phyloP scores from a whole-genome alignment of 2,329 filamentous ascomycete species.

The Alternaria burnsii region DNA sequence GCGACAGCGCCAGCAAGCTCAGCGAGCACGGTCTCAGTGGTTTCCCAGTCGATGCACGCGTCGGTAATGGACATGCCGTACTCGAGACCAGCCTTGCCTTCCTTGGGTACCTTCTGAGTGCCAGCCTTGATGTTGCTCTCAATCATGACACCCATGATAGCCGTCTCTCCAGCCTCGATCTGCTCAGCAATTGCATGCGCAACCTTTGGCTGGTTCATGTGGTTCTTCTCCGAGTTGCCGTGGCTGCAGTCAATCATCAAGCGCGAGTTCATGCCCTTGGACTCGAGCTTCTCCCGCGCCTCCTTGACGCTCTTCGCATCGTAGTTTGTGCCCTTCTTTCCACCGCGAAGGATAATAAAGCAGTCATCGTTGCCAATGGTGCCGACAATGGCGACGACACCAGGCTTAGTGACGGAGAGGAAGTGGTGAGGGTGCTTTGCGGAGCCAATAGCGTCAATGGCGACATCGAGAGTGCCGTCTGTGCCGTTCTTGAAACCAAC shows the following conservation, averaged over 20 bases:
- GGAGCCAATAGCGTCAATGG: conserved; percentile 94
- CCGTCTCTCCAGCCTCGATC: conserved; percentile 81
- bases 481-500: conserved; percentile 99
- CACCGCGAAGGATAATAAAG: conserved; percentile 93
- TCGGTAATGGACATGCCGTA: conserved; percentile 98
- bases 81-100: conserved; percentile 84
- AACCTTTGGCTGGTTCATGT: conserved; percentile 97
- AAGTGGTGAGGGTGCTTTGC: conserved; percentile 95
- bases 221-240: conserved; percentile 94
- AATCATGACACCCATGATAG: conserved; percentile 98
- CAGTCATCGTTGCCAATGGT: conserved; percentile 96
- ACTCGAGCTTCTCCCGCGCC: conserved; percentile 79
- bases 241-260: conserved; percentile 99
- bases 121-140: conserved; percentile 97
- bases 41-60: conserved; percentile 94
- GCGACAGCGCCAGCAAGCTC: conserved; percentile 81
- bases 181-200: conserved; percentile 83
- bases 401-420: conserved; percentile 95
- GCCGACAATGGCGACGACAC: conserved; percentile 91
- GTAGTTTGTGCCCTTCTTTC: conserved; percentile 93
- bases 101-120: conserved; percentile 87
- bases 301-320: conserved; percentile 84
- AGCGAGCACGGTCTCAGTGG: conserved; percentile 81
- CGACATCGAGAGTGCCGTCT: conserved; percentile 86
- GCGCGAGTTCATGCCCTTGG: conserved; percentile 76